Evolutionary conservation across 2,329 filamentous ascomycete genomes (phyloP).

Genomic region (Ramichloridium luteum): DNA sequence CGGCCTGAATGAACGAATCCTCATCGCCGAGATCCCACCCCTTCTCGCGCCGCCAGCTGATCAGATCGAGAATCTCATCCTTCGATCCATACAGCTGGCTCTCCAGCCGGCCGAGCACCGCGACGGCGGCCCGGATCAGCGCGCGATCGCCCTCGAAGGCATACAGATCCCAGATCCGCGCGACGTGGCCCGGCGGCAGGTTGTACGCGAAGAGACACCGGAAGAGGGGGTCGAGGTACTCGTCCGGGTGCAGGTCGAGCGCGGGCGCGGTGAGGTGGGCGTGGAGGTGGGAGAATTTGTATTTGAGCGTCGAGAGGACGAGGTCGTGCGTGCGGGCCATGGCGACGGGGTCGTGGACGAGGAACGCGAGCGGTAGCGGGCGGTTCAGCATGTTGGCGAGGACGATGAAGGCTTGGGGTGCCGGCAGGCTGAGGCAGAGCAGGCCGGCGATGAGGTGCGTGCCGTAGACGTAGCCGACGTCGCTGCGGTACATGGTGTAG

Average conservation of each 20-base stretch:
- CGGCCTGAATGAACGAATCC: constrained; percentile 28
- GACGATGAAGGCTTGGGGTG: constrained; percentile 52
- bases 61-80: constrained; percentile 32
- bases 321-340: constrained; percentile 58
- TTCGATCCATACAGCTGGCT: constrained; percentile 35
- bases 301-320: constrained; percentile 52
- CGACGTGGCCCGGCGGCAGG: constrained; percentile 36
- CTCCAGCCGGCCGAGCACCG: constrained; percentile 45
- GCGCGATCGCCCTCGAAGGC: constrained; percentile 69
- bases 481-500: constrained; percentile 69
- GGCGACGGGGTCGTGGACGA: constrained; percentile 55
- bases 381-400: constrained; percentile 70
- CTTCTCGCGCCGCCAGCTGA: constrained; percentile 30
- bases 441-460: constrained; percentile 64
- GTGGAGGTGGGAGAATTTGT: constrained; percentile 53
- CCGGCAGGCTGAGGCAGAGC: constrained; percentile 57
- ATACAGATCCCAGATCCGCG: constrained; percentile 68
- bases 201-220: constrained; percentile 23
- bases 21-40: constrained; percentile 25
- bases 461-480: constrained; percentile 65
- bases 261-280: constrained; percentile 44
- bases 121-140: constrained; percentile 59
- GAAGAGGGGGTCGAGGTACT: constrained; percentile 24
- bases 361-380: constrained; percentile 61
- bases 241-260: constrained; percentile 25